Base-by-base conservation (phyloP, 441 rosid genomes). In the Bruguiera hainesii region DNA sequence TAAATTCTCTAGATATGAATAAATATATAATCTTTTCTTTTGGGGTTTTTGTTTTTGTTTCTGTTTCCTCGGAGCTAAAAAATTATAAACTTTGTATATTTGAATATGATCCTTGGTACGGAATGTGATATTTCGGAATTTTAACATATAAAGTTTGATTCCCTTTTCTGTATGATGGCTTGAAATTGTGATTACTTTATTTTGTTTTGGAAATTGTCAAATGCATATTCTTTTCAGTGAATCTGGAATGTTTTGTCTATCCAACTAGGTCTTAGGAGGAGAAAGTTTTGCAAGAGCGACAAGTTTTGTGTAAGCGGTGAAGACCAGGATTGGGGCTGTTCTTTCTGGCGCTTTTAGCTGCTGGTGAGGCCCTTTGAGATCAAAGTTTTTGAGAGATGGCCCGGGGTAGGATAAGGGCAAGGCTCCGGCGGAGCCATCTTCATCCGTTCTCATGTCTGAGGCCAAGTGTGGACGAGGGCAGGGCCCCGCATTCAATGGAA, bases 361-460 rank as follows among this genome's bases (percentile, higher is more conserved):
- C 28, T 71, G 56, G 50, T 37, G 63, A 70, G 69, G 71, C 63
- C 67, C 26, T 69, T 35, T 21, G 65, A 68, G 62, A 48, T 68
- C 46, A 68, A 72, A 39, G 39, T 55, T 11, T 56, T 30, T 56
- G 56, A 69, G 71, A 67, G 80, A 94, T 86, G 98, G 72, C 90
- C 18, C 61, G 81, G 60, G 85, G 97, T 63, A 83, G 87, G 76
- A 85, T 79, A 68, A 81, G 96, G 83, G 85, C 84, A 4, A 91
- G 81, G 89, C 83, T 93, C 46, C 78, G 86, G n/a, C 77, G 87
- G 76, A 87, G 93, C 84, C 79, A 77, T 67, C 77, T 93, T 65
- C 91, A 93, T 76, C 90, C 98, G 13, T 93, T 93, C 63, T 81
- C 96, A 33, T 91, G 97, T 63, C 66, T 86, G 16, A 79, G 90